A percentile compares a stretch with the other conserved stretches of the same genome.
phyloP scores from a whole-genome alignment of 2,329 filamentous ascomycete species.

The Penicillium sp. region DNA sequence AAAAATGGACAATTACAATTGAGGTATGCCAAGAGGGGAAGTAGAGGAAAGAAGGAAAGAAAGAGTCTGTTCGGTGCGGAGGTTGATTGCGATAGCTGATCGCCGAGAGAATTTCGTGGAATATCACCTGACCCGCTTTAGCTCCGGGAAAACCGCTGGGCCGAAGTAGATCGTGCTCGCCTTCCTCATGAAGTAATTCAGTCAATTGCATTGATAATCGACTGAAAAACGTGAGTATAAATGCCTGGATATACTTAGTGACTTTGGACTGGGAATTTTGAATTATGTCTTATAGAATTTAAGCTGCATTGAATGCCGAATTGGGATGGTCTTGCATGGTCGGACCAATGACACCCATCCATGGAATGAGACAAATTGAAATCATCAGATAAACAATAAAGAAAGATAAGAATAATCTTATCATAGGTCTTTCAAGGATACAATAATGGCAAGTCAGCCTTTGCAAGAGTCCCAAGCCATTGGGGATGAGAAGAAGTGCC shows the following conservation, averaged over 20 bases:
- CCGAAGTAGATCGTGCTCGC: slow-evolving; percentile 15
- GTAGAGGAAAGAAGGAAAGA: slow-evolving; percentile 6
- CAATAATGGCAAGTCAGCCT: background rate
- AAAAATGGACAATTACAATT: slow-evolving; percentile 13
- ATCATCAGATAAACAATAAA: background rate
- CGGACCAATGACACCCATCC: background rate
- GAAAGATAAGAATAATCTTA: background rate
- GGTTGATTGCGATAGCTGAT: slow-evolving; percentile 20
- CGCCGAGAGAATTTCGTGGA: slow-evolving; percentile 29
- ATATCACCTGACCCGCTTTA: slow-evolving; percentile 30
- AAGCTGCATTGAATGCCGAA: background rate
- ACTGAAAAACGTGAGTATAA: background rate
- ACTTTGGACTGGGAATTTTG: background rate
- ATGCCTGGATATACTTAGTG: background rate
- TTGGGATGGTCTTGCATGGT: background rate
- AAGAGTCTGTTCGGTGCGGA: slow-evolving; percentile 11
- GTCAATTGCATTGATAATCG: background rate
- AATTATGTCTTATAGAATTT: background rate
- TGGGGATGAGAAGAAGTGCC: background rate
- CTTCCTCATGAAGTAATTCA: slow-evolving; percentile 2
- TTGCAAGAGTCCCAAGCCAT: background rate
- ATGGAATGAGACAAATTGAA: background rate
- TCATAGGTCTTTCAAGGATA: background rate
- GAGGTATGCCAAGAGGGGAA: slow-evolving; percentile 10
- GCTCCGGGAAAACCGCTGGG: slow-evolving; percentile 24